These are phyloP conservation scores for Ophiostoma angusticollis DNA, from an alignment of 2,329 filamentous ascomycete genomes.

Conservation along the genomic window DNA sequence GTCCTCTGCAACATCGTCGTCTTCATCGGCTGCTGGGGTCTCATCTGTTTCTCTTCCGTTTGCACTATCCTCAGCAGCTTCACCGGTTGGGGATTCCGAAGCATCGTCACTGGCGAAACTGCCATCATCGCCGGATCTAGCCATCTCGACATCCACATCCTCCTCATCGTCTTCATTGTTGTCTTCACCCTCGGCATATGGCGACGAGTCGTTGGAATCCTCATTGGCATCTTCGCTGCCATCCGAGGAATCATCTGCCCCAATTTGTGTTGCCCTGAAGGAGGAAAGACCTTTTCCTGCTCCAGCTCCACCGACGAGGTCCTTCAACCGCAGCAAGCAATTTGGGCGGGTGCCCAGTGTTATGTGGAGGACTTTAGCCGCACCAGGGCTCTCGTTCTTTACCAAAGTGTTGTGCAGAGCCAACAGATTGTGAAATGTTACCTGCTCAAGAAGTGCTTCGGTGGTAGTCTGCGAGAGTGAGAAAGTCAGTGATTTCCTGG, in stretches of 20 bases:
- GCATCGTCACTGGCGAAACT: neutral
- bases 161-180: constrained; percentile 3
- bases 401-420: constrained; percentile 15
- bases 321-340: constrained; percentile 13
- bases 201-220: constrained; percentile 9
- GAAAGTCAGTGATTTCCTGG: constrained; percentile 1
- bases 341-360: constrained; percentile 14
- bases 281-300: constrained; percentile 13
- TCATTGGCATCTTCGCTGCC: constrained; percentile 10
- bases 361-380: constrained; percentile 10
- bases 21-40: neutral
- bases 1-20: neutral
- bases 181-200: neutral
- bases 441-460: constrained; percentile 14
- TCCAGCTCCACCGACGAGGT: constrained; percentile 14
- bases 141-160: constrained; percentile 3
- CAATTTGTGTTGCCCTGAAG: constrained; percentile 2
- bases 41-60: neutral
- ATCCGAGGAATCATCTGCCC: constrained; percentile 10
- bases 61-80: neutral
- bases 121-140: constrained; percentile 1
- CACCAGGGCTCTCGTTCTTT: constrained; percentile 12
- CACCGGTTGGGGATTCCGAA: neutral
- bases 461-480: constrained; percentile 13
- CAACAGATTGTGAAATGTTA: constrained; percentile 15